Evolutionary conservation across 2,329 filamentous ascomycete genomes (phyloP), one percentile per base, ranked within the genome.

Genomic region (Sclerotinia nivalis): DNA sequence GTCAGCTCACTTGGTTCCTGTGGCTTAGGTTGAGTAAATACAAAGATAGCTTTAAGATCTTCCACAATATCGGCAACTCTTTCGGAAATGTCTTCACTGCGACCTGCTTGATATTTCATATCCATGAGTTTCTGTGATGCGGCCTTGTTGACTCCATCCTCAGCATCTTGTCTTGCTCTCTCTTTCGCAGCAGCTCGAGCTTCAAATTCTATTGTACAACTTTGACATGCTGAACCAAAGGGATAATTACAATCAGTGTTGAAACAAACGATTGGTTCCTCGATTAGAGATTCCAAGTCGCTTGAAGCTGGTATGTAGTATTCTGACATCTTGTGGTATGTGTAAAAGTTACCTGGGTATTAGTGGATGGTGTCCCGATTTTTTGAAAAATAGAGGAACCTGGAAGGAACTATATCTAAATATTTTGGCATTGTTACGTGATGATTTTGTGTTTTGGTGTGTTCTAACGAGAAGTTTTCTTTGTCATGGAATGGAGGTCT

Each of bases 241-340:
- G 72, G 73, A 52, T 62, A 74, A 2, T 64, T 61, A 25, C 72
- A 74, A 4, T 71, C 43, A 15, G 59, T 45, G 43, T 73, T 49
- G n/a, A 68, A 61, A 40, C 73, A 74, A 7, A 69, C 64, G 18
- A 68, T 50, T 45, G 71, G 73, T 40, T 71, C 71, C 15, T 22
- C 62, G 4, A 40, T 3, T 7, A 5, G 18, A 8, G 45, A 50
- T n/a, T 5, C 15, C 2, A 6, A 31, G 12, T n/a, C 13, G 34
- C 56, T 43, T 8, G 12, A 15, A 8, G 10, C 18, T 4, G 34
- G 37, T 8, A 20, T 2, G 28, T 37, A 20, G 60, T 37, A 18
- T 6, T 15, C 15, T 5, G 60, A 64, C 60, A 64, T 64, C 1
- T 59, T 59, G 22, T 9, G 7, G 20, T n/a, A 13, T 9, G 50